Evolutionary conservation across 805 yeast species (phyloP), one percentile per base, ranked within the genome.

Genomic region (Yueomyces sp.): DNA sequence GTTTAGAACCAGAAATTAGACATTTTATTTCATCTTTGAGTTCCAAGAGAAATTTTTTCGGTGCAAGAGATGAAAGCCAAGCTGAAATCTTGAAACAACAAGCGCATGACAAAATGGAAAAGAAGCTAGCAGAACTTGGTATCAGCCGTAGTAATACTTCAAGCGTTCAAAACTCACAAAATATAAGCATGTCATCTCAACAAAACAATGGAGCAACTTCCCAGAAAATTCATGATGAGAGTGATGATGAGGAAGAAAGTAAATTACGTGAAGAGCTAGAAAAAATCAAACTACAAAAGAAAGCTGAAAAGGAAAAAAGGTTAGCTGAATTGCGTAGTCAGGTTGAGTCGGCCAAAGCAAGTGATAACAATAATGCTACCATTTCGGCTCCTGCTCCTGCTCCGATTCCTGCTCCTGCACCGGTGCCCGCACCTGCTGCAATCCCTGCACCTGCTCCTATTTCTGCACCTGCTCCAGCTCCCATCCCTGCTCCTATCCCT

Each of bases 31-130:
- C 64, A 39, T 73, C 73, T 39, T 64, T 87, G 52, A 69, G 69
- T 46, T 51, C 64, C 40, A 37, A 33, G 34, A 30, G 36, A 45
- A 26, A 26, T 41, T 33, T 31, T 41, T 6, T 29, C 51, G 8
- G 32, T 32, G 39, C 47, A 36, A 28, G 44, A 26, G 30, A 49
- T 30, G 82, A 76, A 46, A 88, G 83, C 40, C 69, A 94, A 47
- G 74, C 92, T 4, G 81, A 85, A n/a, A 73, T 76, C 53, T 77
- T 85, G 43, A 86, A 85, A 59, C 90, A 86, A 19, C 90, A 84
- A 55, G 85, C 85, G 2, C 75, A 75, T 52, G 78, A 79, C 54
- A 74, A 84, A 62, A 86, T 87, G 96, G 79, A 78, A 47, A 94
- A 84, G 53, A 71, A 86, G 53, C 69, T 86, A 54, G 94, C 94